These are phyloP conservation scores for Kwoniella heveanensis DNA, from an alignment of 768 basidiomycete species.

Conservation along the genomic window DNA sequence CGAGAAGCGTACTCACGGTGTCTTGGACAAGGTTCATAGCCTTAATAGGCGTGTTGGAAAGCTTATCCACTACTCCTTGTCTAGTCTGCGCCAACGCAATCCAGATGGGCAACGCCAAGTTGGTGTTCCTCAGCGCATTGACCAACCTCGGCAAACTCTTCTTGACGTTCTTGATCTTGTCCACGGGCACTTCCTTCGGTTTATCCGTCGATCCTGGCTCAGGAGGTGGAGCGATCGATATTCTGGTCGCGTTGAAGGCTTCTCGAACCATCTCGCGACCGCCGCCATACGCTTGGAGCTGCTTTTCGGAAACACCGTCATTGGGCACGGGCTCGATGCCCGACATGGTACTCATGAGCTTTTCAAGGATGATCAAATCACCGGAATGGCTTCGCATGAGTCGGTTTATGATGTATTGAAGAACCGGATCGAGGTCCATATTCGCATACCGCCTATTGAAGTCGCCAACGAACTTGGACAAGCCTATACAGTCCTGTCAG, in stretches of 20 bases:
- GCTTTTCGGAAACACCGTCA: conserved; percentile 72
- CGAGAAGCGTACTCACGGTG: conserved; percentile 64
- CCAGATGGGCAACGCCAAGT: conserved; percentile 81
- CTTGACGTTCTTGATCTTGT: conserved; percentile 50
- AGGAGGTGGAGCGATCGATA: conserved; percentile 39
- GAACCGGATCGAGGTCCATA: conserved; percentile 76
- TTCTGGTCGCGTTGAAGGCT: conserved; percentile 59
- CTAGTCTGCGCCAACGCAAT: conserved; percentile 90
- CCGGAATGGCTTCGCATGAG: conserved; percentile 73
- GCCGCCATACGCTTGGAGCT: conserved; percentile 87
- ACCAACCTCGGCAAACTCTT: conserved; percentile 51
- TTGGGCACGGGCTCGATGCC: conserved; percentile 88
- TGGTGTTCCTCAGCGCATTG: conserved; percentile 56
- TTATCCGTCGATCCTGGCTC: conserved; percentile 28
- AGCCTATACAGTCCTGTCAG: conserved; percentile 62
- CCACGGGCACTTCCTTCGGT: conserved; percentile 42
- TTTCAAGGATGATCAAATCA: conserved; percentile 83
- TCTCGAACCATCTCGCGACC: conserved; percentile 84
- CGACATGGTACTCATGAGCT: conserved; percentile 92
- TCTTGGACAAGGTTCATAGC: conserved; percentile 79
- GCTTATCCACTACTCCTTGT: conserved; percentile 40
- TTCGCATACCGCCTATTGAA: conserved; percentile 77
- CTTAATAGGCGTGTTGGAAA: conserved; percentile 42
- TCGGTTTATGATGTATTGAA: conserved; percentile 90
- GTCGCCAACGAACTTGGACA: conserved; percentile 90